Evolutionary conservation across 306 rosid genomes (phyloP).

Genomic region (Elaeagnus macrophylla): DNA sequence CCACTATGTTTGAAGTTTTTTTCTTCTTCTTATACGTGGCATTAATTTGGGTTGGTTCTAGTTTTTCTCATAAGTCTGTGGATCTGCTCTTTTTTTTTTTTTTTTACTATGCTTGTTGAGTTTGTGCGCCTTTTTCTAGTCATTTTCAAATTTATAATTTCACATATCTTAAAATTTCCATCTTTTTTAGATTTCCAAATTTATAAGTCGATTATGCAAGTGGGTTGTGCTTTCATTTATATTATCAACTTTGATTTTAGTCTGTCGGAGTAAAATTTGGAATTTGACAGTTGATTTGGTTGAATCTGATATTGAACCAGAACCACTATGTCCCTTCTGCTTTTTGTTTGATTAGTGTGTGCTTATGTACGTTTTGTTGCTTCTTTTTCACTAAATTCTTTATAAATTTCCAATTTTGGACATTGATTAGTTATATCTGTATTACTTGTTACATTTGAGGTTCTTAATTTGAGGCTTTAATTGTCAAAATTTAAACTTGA

Average conservation of each 20-base stretch:
- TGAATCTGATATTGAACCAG: too few relatives aligned
- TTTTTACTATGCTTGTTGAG: neutral
- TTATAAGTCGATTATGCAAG: constrained; percentile 9
- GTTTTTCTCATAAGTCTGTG: constrained; percentile 19
- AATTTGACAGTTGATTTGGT: too few relatives aligned
- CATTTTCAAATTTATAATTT: neutral
- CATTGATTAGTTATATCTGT: too few relatives aligned
- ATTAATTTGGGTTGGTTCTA: constrained; percentile 10
- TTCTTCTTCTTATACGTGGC: neutral
- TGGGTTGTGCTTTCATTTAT: neutral
- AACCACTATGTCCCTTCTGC: too few relatives aligned
- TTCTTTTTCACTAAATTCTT: too few relatives aligned
- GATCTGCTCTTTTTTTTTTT: too few relatives aligned
- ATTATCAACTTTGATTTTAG: too few relatives aligned
- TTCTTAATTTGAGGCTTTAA: constrained; percentile 6
- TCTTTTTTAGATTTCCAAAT: constrained; percentile 1
- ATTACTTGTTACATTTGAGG: too few relatives aligned
- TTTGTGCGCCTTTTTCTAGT: neutral
- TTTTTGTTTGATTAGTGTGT: too few relatives aligned
- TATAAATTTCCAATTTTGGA: too few relatives aligned
- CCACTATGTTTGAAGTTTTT: neutral
- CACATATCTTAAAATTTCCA: neutral
- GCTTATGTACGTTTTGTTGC: too few relatives aligned
- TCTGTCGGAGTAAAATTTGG: too few relatives aligned
- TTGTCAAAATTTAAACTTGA: constrained; percentile 26